Conservation (phyloP, 768 basidiomycete species). For the Boletus sp. region DNA sequence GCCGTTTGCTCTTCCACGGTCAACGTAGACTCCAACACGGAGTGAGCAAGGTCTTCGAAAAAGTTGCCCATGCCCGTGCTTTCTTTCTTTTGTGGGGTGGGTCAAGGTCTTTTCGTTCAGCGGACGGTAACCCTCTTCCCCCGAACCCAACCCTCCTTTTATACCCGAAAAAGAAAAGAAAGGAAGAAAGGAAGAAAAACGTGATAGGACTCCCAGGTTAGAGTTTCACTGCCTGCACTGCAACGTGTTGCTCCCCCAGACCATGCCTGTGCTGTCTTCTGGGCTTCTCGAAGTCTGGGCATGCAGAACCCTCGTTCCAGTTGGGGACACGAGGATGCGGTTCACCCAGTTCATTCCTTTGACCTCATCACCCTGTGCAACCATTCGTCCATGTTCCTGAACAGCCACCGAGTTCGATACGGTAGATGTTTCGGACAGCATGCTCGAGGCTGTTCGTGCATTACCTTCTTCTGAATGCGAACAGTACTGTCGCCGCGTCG, state of each 20-base stretch:
- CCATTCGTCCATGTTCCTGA: too few species aligned
- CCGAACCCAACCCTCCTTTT: not conserved
- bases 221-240: not conserved
- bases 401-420: too few species aligned
- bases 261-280: not conserved
- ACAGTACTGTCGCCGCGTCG: too few species aligned
- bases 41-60: constrained; percentile 28
- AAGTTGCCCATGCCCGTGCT: constrained; percentile 25
- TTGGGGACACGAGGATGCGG: not conserved
- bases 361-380: not conserved
- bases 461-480: too few species aligned
- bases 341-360: not conserved
- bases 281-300: not conserved
- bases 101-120: not conserved
- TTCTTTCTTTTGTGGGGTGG: not conserved
- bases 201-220: not conserved
- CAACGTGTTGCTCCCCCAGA: not conserved
- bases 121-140: not conserved
- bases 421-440: too few species aligned
- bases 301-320: not conserved
- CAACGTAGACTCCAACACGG: constrained; percentile 18
- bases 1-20: constrained; percentile 22
- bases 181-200: too few species aligned
- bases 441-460: too few species aligned
- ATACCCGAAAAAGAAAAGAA: not conserved